Conservation (phyloP, 73 alveolate species). For the Paramecium primaurelia region DNA sequence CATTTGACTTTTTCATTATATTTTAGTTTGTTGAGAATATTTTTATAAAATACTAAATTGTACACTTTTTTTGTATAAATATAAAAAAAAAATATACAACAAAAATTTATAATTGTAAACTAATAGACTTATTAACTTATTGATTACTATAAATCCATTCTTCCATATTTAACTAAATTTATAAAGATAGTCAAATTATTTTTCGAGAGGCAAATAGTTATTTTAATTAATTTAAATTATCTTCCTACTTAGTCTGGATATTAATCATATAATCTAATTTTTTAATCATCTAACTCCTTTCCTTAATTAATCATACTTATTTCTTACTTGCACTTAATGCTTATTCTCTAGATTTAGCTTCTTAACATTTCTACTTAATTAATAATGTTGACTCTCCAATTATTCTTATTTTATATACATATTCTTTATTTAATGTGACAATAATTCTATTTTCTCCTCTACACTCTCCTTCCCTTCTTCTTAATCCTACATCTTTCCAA, state of each 20-base stretch:
- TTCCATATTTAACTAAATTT: neutral
- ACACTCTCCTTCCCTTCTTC: neutral
- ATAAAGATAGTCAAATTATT: neutral
- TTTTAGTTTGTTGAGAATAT: neutral
- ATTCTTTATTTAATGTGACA: neutral
- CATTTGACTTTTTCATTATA: conserved; percentile 2
- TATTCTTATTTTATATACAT: neutral
- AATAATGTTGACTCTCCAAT: neutral
- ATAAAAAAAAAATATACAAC: neutral
- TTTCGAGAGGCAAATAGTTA: conserved; percentile 17
- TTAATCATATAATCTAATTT: neutral
- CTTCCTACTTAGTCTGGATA: neutral
- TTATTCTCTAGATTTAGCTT: neutral
- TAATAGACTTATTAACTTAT: neutral
- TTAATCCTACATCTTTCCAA: neutral
- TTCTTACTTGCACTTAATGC: neutral
- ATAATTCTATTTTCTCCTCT: neutral
- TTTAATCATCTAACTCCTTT: neutral
- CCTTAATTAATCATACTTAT: neutral
- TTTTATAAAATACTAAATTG: neutral
- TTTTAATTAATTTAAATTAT: neutral
- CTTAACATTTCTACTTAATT: neutral
- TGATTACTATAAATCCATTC: neutral
- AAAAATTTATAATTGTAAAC: neutral
- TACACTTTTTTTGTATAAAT: neutral